Percentiles rank a stretch among this genome's conserved stretches.
These are phyloP conservation scores for Pseudogymnoascus sp. DNA, from an alignment of 2,329 filamentous ascomycete genomes.

Conservation along the genomic window DNA sequence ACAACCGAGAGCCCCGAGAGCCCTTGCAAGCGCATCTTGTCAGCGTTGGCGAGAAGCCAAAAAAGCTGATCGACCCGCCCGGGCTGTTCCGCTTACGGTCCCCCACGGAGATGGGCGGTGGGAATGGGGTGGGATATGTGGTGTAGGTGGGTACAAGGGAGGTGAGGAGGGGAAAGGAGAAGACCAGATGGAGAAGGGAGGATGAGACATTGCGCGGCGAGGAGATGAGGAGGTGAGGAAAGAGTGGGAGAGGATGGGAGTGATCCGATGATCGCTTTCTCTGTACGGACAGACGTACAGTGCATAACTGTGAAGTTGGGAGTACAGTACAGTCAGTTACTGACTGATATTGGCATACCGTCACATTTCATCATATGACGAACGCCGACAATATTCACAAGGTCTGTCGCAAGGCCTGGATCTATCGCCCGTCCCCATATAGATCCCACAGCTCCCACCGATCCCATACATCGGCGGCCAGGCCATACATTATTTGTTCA, in stretches of 20 bases:
- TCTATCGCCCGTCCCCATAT: not conserved
- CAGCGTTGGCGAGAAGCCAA: not conserved
- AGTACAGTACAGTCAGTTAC: not conserved
- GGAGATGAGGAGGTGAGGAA: not conserved
- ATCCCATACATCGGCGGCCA: too few relatives aligned
- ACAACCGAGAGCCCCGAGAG: not conserved
- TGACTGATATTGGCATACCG: not conserved
- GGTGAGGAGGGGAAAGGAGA: not conserved
- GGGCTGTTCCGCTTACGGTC: not conserved
- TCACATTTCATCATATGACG: constrained; percentile 1
- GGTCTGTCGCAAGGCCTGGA: not conserved
- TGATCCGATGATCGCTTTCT: not conserved
- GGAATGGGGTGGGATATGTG: not conserved
- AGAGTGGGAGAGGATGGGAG: not conserved
- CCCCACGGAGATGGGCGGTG: not conserved
- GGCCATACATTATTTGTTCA: not conserved
- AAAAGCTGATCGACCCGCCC: not conserved
- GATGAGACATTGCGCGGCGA: not conserved
- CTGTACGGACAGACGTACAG: not conserved
- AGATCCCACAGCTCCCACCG: not conserved
- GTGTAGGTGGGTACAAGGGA: not conserved
- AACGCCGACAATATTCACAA: not conserved
- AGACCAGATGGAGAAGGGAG: not conserved
- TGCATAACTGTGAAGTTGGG: not conserved
- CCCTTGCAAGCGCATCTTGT: not conserved